Evolutionary conservation across 179 eudicot genomes (phyloP).

Genomic region (Dionaea muscipula): DNA sequence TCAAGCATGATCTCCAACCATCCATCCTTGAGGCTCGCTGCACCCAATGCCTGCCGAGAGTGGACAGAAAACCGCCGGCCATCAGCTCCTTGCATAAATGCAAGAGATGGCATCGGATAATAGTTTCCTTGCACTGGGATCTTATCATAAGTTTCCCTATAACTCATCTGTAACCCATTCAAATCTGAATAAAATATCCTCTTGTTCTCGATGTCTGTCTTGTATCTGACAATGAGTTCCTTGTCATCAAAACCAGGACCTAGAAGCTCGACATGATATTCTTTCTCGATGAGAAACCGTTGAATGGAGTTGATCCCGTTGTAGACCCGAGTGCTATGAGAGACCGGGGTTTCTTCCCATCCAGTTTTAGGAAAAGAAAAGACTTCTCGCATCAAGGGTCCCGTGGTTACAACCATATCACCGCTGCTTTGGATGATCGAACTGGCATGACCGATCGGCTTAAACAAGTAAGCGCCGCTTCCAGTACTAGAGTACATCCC

Average conservation of each 20-base stretch:
- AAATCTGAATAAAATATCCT: slow-evolving; percentile 72
- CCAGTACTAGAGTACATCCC: slow-evolving; percentile 71
- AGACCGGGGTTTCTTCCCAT: slow-evolving; percentile 61
- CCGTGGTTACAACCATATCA: slow-evolving; percentile 47
- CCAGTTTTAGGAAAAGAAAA: slow-evolving; percentile 61
- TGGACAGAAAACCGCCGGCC: slow-evolving; percentile 84
- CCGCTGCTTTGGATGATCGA: slow-evolving; percentile 47
- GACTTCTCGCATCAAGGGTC: slow-evolving; percentile 72
- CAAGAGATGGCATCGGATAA: slow-evolving; percentile 95
- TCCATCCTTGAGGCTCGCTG: slow-evolving; percentile 71
- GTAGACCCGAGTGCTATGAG: slow-evolving; percentile 79
- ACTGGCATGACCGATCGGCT: slow-evolving; percentile 69
- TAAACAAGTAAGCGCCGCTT: slow-evolving; percentile 95
- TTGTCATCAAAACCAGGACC: slow-evolving; percentile 48
- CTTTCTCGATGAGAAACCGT: slow-evolving; percentile 68
- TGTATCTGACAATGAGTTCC: slow-evolving; percentile 82
- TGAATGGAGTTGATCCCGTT: slow-evolving; percentile 46
- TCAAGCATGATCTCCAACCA: slow-evolving; percentile 96
- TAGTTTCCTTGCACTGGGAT: slow-evolving; percentile 94
- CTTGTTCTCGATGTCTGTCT: slow-evolving; percentile 61
- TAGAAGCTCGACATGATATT: slow-evolving; percentile 85
- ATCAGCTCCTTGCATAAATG: slow-evolving; percentile 63
- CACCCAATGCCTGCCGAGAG: slow-evolving; percentile 83
- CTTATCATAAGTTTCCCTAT: slow-evolving; percentile 85
- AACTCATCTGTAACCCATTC: slow-evolving; percentile 96